Evolutionary conservation across 345 rosid species (phyloP).

Genomic region (Salix arbutifolia): DNA sequence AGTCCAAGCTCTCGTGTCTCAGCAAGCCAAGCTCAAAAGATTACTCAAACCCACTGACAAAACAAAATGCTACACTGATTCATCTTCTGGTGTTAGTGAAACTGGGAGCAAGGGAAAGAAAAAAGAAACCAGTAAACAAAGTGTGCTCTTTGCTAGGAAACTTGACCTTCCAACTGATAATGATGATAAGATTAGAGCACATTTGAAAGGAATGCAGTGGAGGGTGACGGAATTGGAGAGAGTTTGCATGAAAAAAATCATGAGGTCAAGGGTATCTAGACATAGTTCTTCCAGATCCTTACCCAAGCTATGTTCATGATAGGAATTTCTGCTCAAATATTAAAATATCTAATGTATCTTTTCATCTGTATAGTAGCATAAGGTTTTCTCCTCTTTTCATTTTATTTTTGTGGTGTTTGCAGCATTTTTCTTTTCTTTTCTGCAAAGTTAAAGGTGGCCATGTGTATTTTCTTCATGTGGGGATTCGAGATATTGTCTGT

Average conservation of each 20-base stretch:
- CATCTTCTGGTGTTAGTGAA: constrained; percentile 21
- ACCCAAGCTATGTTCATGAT: constrained; percentile 82
- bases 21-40: constrained; percentile 48
- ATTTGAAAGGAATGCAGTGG: constrained; percentile 78
- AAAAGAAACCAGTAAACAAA: constrained; percentile 27
- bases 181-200: constrained; percentile 46
- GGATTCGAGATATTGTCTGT: constrained; percentile 26
- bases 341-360: neutral
- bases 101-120: constrained; percentile 23
- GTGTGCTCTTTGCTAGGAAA: constrained; percentile 45
- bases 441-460: constrained; percentile 15
- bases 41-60: constrained; percentile 26
- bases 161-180: constrained; percentile 39
- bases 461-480: neutral
- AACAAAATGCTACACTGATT: constrained; percentile 5
- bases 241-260: constrained; percentile 61
- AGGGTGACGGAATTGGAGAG: constrained; percentile 82
- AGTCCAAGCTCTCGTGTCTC: constrained; percentile 38
- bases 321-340: constrained; percentile 4
- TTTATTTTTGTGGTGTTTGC: neutral
- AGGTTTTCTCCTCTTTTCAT: neutral
- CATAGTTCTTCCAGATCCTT: constrained; percentile 52
- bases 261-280: constrained; percentile 51
- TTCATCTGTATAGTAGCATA: constrained; percentile 28
- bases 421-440: constrained; percentile 11